These are phyloP conservation scores for Solanum aculeatissimum DNA, from an alignment of 305 asterid species.

Conservation along the genomic window DNA sequence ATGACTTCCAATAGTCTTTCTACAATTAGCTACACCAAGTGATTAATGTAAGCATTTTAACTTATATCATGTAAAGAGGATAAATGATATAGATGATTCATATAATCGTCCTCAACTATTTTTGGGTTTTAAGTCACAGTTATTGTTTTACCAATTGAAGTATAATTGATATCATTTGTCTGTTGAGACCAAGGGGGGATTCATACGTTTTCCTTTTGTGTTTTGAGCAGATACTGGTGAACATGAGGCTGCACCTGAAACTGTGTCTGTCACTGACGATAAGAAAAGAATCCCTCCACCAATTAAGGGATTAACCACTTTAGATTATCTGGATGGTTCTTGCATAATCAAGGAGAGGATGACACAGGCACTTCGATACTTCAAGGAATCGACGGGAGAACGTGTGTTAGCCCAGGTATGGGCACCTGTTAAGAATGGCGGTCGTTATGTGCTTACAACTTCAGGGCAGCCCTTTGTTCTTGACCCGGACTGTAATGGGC, in stretches of 20 bases:
- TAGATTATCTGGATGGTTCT: constrained; percentile 44
- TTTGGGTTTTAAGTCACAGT: not conserved
- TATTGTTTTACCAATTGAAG: not conserved
- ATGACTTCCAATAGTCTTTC: not conserved
- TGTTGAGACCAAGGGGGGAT: not conserved
- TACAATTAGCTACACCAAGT: not conserved
- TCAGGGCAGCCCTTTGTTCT: constrained; percentile 89
- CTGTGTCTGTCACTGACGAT: constrained; percentile 25
- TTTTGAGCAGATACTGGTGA: constrained; percentile 31
- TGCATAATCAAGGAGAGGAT: constrained; percentile 76
- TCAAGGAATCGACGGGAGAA: constrained; percentile 65
- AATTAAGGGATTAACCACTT: constrained; percentile 30
- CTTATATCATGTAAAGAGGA: not conserved
- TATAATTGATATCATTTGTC: not conserved
- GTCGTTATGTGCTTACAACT: constrained; percentile 70
- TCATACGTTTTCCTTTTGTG: not conserved
- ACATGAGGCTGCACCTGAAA: constrained; percentile 29
- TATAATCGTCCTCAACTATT: not conserved
- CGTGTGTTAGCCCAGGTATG: constrained; percentile 87
- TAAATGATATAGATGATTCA: not conserved
- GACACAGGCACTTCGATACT: constrained; percentile 85
- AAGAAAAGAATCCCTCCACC: constrained; percentile 47
- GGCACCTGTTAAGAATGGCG: constrained; percentile 77
- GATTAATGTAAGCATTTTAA: not conserved
- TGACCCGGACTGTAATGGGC: constrained; percentile 66